These are phyloP conservation scores for Fraxinus paxiana DNA, from an alignment of 305 asterid species.

Conservation along the genomic window DNA sequence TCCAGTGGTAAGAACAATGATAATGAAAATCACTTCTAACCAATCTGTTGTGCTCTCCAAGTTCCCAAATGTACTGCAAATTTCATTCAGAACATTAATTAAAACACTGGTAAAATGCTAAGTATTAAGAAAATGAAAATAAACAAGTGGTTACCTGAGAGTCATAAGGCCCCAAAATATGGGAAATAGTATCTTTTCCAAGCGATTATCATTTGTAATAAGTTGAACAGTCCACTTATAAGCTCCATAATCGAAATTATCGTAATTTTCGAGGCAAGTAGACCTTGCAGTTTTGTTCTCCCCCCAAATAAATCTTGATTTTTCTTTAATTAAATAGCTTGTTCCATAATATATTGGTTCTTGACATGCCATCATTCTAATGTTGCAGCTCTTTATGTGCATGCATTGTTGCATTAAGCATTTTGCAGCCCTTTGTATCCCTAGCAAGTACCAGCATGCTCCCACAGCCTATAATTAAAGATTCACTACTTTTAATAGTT, in stretches of 20 bases:
- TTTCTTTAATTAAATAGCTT: slow-evolving; percentile 36
- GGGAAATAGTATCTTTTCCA: slow-evolving; percentile 86
- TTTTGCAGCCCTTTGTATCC: slow-evolving; percentile 79
- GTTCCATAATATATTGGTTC: slow-evolving; percentile 66
- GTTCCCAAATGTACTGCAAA: slow-evolving; percentile 79
- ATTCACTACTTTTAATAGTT: neutral
- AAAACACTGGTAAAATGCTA: neutral
- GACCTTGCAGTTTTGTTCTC: slow-evolving; percentile 51
- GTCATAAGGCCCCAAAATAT: slow-evolving; percentile 99
- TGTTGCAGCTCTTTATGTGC: slow-evolving; percentile 37
- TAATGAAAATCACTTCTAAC: slow-evolving; percentile 82
- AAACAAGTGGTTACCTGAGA: slow-evolving; percentile 45
- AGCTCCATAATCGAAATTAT: slow-evolving; percentile 69
- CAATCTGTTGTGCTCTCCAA: slow-evolving; percentile 98
- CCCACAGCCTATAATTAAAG: slow-evolving; percentile 70
- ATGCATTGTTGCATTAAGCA: slow-evolving; percentile 69
- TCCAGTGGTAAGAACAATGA: slow-evolving; percentile 84
- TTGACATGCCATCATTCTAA: slow-evolving; percentile 58
- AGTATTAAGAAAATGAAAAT: neutral
- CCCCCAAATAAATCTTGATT: slow-evolving; percentile 54
- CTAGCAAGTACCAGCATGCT: slow-evolving; percentile 97
- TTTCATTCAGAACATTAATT: slow-evolving; percentile 5
- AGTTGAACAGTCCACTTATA: slow-evolving; percentile 97
- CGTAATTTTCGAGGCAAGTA: slow-evolving; percentile 50
- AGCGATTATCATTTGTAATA: slow-evolving; percentile 64